Percentiles rank a stretch among this genome's conserved stretches.
Conservation (phyloP, 345 rosid species). For the Gossypium ekmanianum region DNA sequence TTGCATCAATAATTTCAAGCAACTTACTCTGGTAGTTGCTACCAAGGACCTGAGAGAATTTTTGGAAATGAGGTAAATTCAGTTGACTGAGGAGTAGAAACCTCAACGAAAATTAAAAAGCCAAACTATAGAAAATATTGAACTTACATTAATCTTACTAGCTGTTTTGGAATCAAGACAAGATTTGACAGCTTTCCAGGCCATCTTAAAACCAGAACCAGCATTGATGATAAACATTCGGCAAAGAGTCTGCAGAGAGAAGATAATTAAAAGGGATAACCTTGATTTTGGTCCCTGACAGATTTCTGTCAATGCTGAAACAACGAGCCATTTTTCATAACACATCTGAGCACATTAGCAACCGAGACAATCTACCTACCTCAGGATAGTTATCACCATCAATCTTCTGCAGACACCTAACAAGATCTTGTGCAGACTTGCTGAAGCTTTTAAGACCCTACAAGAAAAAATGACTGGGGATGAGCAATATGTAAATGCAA, state of each 20-base stretch:
- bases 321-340: not conserved
- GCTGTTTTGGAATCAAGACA: slow-evolving; percentile 93
- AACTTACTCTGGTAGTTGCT: slow-evolving; percentile 75
- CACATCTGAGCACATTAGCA: slow-evolving; percentile 5
- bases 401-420: slow-evolving; percentile 74
- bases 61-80: slow-evolving; percentile 11
- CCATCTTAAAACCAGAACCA: slow-evolving; percentile 76
- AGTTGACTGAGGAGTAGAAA: not conserved
- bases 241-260: slow-evolving; percentile 67
- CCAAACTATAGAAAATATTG: not conserved
- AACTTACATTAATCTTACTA: slow-evolving; percentile 77
- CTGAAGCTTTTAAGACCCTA: slow-evolving; percentile 80
- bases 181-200: slow-evolving; percentile 72
- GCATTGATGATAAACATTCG: slow-evolving; percentile 87
- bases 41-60: slow-evolving; percentile 71
- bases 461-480: not conserved
- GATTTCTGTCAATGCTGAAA: not conserved
- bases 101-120: not conserved
- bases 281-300: slow-evolving; percentile 43
- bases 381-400: slow-evolving; percentile 93
- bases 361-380: slow-evolving; percentile 59
- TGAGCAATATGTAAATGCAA: slow-evolving; percentile 5
- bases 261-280: not conserved
- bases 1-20: slow-evolving; percentile 85
- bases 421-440: slow-evolving; percentile 84